phyloP scores from a whole-genome alignment of 306 rosid genomes.

The Pueraria montana region DNA sequence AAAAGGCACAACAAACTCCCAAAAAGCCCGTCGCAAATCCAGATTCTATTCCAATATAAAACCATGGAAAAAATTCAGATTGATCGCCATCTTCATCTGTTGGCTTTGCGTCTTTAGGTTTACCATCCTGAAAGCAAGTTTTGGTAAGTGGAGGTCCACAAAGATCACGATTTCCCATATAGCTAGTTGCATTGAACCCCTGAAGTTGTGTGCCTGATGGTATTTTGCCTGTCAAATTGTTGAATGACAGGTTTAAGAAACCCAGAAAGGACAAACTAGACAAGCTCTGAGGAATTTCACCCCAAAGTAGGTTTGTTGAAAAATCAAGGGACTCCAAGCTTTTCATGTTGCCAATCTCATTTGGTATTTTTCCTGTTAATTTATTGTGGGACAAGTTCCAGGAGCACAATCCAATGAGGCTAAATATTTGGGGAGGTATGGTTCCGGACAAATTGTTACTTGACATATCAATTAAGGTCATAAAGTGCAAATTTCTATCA shows the following conservation, averaged over 20 bases:
- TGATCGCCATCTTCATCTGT: neutral
- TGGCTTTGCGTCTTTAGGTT: neutral
- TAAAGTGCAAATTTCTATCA: neutral
- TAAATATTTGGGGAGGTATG: slow-evolving; percentile 8
- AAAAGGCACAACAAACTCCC: slow-evolving; percentile 19
- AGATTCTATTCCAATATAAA: slow-evolving; percentile 29
- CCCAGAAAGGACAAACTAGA: slow-evolving; percentile 27
- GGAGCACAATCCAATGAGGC: neutral
- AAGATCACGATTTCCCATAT: slow-evolving; percentile 33
- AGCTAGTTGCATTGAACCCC: neutral
- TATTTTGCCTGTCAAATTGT: slow-evolving; percentile 43
- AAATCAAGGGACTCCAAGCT: neutral
- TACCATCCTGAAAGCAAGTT: neutral
- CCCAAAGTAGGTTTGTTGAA: neutral
- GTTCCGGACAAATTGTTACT: neutral
- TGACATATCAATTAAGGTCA: slow-evolving; percentile 28
- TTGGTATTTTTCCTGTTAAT: neutral
- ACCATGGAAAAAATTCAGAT: neutral
- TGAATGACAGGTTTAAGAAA: slow-evolving; percentile 50
- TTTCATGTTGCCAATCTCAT: neutral
- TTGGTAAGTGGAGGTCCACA: neutral
- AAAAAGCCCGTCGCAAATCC: slow-evolving; percentile 21
- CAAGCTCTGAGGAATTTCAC: slow-evolving; percentile 46
- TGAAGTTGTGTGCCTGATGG: slow-evolving; percentile 45
- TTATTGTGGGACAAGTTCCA: neutral